These are phyloP conservation scores for Cystofilobasidium capitatum DNA, from an alignment of 768 basidiomycete species.

Conservation along the genomic window DNA sequence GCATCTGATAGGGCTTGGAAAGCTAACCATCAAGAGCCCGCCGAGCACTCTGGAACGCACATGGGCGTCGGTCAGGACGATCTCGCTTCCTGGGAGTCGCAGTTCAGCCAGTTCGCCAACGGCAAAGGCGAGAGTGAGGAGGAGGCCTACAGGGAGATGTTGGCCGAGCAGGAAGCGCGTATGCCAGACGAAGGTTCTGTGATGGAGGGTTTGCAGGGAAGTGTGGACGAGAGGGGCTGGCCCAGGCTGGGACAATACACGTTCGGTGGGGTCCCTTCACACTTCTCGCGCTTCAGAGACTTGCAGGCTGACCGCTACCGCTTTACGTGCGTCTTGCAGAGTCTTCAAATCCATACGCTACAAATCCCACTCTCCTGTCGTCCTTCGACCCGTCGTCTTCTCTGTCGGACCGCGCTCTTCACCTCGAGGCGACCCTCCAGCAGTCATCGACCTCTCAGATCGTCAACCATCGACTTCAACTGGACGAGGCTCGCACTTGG, in stretches of 20 bases:
- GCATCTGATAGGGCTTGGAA: conserved; percentile 12
- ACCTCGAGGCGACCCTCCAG: conserved; percentile 77
- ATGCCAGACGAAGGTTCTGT: conserved; percentile 28
- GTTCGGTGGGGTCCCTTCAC: conserved; percentile 64
- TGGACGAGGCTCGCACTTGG: conserved; percentile 79
- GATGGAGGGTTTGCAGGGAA: conserved; percentile 2
- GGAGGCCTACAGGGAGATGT: conserved; percentile 27
- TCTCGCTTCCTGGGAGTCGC: conserved; percentile 35
- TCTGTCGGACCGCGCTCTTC: conserved; percentile 70
- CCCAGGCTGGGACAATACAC: conserved; percentile 62
- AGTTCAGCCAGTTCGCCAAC: conserved; percentile 35
- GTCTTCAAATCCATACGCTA: conserved; percentile 58
- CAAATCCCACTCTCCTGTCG: conserved; percentile 44
- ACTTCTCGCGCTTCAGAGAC: background rate
- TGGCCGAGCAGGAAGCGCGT: conserved; percentile 27
- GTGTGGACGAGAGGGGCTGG: conserved; percentile 51
- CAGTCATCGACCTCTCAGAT: conserved; percentile 5
- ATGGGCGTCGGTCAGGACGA: conserved; percentile 15
- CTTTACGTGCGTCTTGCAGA: conserved; percentile 43
- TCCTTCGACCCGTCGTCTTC: conserved; percentile 58
- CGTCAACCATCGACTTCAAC: conserved; percentile 51
- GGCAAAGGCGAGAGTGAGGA: conserved; percentile 24
- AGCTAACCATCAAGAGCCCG: background rate
- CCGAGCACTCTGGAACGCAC: background rate
- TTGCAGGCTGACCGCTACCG: background rate